phyloP scores from a whole-genome alignment of 75 land plant genomes.

The Azolla pinnata region DNA sequence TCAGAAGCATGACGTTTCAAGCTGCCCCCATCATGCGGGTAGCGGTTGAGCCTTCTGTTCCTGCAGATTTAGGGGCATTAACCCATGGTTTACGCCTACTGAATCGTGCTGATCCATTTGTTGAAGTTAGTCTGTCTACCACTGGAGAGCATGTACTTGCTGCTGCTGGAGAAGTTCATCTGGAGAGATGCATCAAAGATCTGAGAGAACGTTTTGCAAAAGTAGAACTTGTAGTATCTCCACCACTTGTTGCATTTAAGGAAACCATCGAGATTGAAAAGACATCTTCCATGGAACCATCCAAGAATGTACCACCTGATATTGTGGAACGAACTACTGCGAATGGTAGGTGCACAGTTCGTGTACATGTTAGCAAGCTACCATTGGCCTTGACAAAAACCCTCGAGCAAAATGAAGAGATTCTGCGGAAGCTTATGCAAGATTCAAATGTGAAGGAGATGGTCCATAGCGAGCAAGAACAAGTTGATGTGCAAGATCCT shows the following conservation, averaged over 20 bases:
- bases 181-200: slow-evolving; percentile 90
- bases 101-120: slow-evolving; percentile 89
- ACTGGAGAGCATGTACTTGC: slow-evolving; percentile 92
- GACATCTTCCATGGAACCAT: slow-evolving; percentile 21
- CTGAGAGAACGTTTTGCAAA: slow-evolving; percentile 79
- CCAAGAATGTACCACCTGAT: slow-evolving; percentile 24
- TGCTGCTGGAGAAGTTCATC: slow-evolving; percentile 97
- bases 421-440: slow-evolving; percentile 41
- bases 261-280: slow-evolving; percentile 75
- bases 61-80: slow-evolving; percentile 68
- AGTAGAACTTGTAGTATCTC: slow-evolving; percentile 70
- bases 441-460: slow-evolving; percentile 12
- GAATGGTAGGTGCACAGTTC: slow-evolving; percentile 72
- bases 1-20: slow-evolving; percentile 77
- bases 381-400: slow-evolving; percentile 51
- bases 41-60: slow-evolving; percentile 83
- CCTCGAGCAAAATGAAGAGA: slow-evolving; percentile 55
- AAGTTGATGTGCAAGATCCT: slow-evolving; percentile 32
- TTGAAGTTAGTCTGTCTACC: slow-evolving; percentile 71
- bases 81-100: slow-evolving; percentile 64
- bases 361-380: slow-evolving; percentile 57
- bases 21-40: slow-evolving; percentile 84
- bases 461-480: slow-evolving; percentile 11
- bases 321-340: slow-evolving; percentile 60
- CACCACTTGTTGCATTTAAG: slow-evolving; percentile 73